Conservation (phyloP, 2,329 filamentous ascomycete genomes). For the Aspergillus udagawae region DNA sequence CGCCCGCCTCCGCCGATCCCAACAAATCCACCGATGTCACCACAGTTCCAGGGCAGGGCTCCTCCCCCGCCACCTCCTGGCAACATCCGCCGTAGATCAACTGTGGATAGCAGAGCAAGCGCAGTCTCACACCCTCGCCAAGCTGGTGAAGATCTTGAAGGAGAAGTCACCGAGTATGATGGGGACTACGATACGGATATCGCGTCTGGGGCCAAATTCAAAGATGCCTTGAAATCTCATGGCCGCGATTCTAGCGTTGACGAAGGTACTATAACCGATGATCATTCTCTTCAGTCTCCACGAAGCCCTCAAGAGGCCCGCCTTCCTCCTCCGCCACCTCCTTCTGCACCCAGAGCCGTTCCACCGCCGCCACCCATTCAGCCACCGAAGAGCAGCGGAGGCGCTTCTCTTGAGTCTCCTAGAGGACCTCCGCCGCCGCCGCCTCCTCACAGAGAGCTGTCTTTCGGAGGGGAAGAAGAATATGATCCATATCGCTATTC, state of each 20-base stretch:
- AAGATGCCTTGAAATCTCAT: conserved; percentile 84
- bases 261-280: conserved; percentile 56
- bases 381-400: conserved; percentile 47
- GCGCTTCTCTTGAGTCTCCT: conserved; percentile 28
- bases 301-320: conserved; percentile 37
- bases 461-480: conserved; percentile 49
- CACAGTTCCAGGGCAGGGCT: conserved; percentile 51
- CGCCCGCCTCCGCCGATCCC: conserved; percentile 42
- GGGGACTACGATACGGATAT: conserved; percentile 98
- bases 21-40: conserved; percentile 34
- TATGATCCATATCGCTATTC: conserved; percentile 52
- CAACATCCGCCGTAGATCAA: conserved; percentile 54
- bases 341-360: conserved; percentile 56
- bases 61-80: conserved; percentile 61
- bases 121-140: conserved; percentile 42
- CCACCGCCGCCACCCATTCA: conserved; percentile 65
- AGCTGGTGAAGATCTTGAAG: conserved; percentile 61
- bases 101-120: conserved; percentile 49
- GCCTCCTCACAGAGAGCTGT: conserved; percentile 45
- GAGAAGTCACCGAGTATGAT: conserved; percentile 89
- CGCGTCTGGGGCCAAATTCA: conserved; percentile 86
- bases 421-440: conserved; percentile 35
- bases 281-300: conserved; percentile 48
- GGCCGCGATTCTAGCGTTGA: conserved; percentile 73
- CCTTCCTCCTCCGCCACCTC: conserved; percentile 50